Evolutionary conservation across 1,284 basidiomycete species (phyloP), one percentile per base, ranked within the genome.

Genomic region (Ustilago shanxiensis): DNA sequence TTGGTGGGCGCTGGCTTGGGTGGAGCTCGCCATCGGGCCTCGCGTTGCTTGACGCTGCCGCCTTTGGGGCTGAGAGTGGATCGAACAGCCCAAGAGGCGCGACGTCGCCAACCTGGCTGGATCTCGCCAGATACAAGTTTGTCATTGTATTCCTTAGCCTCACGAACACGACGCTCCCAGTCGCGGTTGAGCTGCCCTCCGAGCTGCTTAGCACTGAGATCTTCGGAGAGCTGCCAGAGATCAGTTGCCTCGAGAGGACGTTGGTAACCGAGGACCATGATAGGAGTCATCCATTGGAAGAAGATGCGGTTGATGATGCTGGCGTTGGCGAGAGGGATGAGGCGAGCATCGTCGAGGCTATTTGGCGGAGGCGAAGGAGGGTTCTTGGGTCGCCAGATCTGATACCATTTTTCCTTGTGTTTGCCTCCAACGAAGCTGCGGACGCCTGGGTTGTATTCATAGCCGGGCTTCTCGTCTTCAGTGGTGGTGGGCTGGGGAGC

Each of bases 201-300:
- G 52, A 95, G 90, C 16, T 65, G 56, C 50, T 80, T 90, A 16
- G 91, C 87, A 53, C 90, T 89, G 53, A 87, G 83, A 6, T 79
- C 80, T 1, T 85, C 82, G 70, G 91, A 91, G 50, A 95, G 90
- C 84, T 90, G 92, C 89, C 92, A 95, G n/a, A 96, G 88, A 86
- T 97, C 95, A 0, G 91, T 88, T 0, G 91, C 90, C 84, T 95
- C 92, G 5, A 96, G 89, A 1, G 94, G 92, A 6, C 94, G 89
- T 16, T 90, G 89, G 84, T 93, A 93, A 10, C 92, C 92, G 11
- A 85, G 77, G 16, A 85, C 87, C 85, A 94, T 89, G 58, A 94
- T 87, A 2, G 91, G 90, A 0, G 90, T 91, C 58, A 95, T 89
- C 94, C 94, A 96, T 57, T 88, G 87, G 82, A 90, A 91, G 60